Evolutionary conservation across 2,329 filamentous ascomycete species (phyloP), one percentile per base, ranked within the genome.

Genomic region (Cyphellophora attinorum): DNA sequence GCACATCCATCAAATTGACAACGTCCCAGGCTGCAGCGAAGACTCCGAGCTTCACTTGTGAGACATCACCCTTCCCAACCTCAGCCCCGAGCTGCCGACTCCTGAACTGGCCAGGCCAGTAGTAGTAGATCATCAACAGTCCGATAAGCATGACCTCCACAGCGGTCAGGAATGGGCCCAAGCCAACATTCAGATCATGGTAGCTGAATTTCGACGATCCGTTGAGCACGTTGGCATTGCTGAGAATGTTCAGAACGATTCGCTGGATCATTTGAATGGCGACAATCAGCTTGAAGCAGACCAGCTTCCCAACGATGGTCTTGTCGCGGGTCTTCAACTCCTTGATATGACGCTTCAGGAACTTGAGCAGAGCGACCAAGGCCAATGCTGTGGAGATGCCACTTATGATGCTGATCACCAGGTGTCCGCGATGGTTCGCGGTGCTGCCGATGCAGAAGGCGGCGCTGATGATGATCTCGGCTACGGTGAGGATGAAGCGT

Each of bases 401-500:
- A 14, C 16, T 30, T 5, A 30, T 16, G 10, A 30, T 12, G 28
- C 16, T 12, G 28, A 30, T 30, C 11, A 30, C 16, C 3, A 14
- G 12, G 16, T 30, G 28, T 11, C n/a, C 10, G 14, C 16, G 28
- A 11, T 30, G 12, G 28, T 30, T 12, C 11, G n/a, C 14, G 3
- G 11, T 16, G 10, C 28, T 16, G 28, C 16, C 16, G 12, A 14
- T 30, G 28, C 28, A 30, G 4, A 11, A 12, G 5, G 14, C 28
- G 12, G 28, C 28, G 16, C 12, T 30, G 12, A 30, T 11, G 10
- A 30, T 30, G 11, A 12, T 13, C 11, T 11, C 14, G 10, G 28
- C 28, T 11, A 30, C 28, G 14, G 28, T 30, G 28, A 14, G 12
- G 28, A 30, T 30, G 28, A 30, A 12, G 28, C 28, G 28, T 5